These are phyloP conservation scores for Coniochaeta sp. DNA, from an alignment of 2,329 filamentous ascomycete genomes.

Conservation along the genomic window DNA sequence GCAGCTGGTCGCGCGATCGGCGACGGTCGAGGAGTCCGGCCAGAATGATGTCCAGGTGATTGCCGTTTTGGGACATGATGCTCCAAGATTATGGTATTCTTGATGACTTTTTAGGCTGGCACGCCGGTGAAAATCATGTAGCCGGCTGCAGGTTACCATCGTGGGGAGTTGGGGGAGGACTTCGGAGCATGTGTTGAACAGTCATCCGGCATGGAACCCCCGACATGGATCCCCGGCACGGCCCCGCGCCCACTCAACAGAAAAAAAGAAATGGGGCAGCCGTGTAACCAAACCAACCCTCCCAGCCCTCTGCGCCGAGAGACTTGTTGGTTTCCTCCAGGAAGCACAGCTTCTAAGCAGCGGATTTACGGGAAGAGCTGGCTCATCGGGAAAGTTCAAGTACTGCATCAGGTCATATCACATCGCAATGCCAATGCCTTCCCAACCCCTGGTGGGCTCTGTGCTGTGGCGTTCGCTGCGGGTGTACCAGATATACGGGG, in stretches of 20 bases:
- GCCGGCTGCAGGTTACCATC: no score
- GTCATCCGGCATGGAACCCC: no score
- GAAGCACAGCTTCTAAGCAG: no score
- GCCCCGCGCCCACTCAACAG: no score
- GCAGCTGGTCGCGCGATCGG: constrained; percentile 21
- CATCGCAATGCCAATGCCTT: not conserved
- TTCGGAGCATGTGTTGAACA: not conserved
- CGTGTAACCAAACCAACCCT: no score
- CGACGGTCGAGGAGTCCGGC: constrained; percentile 19
- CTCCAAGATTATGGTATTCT: not conserved
- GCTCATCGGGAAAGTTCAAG: no score
- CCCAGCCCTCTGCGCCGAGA: no score
- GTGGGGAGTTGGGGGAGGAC: not conserved
- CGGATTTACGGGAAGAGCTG: no score
- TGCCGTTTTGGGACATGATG: constrained; percentile 1
- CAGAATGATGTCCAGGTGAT: constrained; percentile 19
- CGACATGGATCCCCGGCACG: no score
- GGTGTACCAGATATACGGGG: constrained; percentile 70
- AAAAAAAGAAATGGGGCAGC: no score
- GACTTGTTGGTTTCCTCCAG: no score
- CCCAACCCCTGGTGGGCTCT: constrained; percentile 32
- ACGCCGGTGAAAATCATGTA: not conserved
- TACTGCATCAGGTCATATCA: no score
- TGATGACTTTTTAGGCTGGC: not conserved
- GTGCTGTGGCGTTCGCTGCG: constrained; percentile 62